These are phyloP conservation scores for Euphorbia peplus DNA, from an alignment of 345 rosid genomes.

Conservation along the genomic window DNA sequence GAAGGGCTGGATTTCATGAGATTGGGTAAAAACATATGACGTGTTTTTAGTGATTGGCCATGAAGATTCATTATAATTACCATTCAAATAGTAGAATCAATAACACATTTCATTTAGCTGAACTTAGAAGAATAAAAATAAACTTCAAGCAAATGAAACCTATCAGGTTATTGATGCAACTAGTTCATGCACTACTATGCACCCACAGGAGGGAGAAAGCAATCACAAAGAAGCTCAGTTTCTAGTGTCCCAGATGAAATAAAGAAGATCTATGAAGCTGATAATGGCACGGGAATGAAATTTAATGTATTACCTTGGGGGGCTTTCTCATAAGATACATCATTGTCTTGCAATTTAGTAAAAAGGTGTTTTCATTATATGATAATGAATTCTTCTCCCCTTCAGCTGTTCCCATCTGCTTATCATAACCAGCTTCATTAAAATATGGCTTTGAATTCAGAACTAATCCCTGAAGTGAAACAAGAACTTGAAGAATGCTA, in stretches of 20 bases:
- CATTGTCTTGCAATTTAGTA: slow-evolving; percentile 93
- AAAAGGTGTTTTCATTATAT: slow-evolving; percentile 88
- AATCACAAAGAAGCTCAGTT: not conserved
- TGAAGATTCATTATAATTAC: not conserved
- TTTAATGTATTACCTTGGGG: slow-evolving; percentile 57
- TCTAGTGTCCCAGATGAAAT: not conserved
- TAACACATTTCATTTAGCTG: slow-evolving; percentile 2
- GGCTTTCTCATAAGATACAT: slow-evolving; percentile 86
- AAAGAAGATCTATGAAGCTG: not conserved
- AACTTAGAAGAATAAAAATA: not conserved
- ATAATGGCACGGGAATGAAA: not conserved
- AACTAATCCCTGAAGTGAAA: slow-evolving; percentile 96
- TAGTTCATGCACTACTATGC: not conserved
- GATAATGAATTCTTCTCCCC: slow-evolving; percentile 94
- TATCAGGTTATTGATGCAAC: not conserved
- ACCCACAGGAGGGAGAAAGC: not conserved
- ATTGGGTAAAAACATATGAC: not conserved
- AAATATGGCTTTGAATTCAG: slow-evolving; percentile 95
- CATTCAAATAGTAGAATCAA: not conserved
- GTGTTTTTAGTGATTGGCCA: not conserved
- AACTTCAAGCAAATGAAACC: not conserved
- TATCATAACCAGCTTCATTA: slow-evolving; percentile 98
- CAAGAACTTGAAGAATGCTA: slow-evolving; percentile 97
- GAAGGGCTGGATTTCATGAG: not conserved
- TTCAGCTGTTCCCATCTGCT: slow-evolving; percentile 89